Conservation (phyloP, 495 filamentous ascomycete genomes). For the Daldinia loculata region DNA sequence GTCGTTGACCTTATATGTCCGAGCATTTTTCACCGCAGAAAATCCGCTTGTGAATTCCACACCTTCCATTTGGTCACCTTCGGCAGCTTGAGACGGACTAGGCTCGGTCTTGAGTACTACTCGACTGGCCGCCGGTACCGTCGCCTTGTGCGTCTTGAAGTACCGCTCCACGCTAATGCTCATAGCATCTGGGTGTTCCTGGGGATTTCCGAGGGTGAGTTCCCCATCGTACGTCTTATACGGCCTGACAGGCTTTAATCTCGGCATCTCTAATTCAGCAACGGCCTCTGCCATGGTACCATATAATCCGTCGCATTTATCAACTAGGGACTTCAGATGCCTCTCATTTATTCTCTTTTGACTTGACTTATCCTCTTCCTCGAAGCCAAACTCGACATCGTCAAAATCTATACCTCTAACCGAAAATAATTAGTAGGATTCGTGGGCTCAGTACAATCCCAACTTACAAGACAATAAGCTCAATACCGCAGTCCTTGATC, state of each 20-base stretch:
- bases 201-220: slow-evolving; percentile 80
- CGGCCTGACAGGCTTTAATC: slow-evolving; percentile 75
- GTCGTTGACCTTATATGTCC: slow-evolving; percentile 82
- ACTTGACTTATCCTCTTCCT: slow-evolving; percentile 86
- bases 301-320: slow-evolving; percentile 71
- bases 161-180: slow-evolving; percentile 90
- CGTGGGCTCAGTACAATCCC: not conserved
- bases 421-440: slow-evolving; percentile 10
- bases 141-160: slow-evolving; percentile 80
- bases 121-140: slow-evolving; percentile 74
- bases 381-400: slow-evolving; percentile 87
- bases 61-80: slow-evolving; percentile 54
- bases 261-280: slow-evolving; percentile 71
- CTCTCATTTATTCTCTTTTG: slow-evolving; percentile 75
- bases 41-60: slow-evolving; percentile 61
- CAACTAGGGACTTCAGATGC: slow-evolving; percentile 67
- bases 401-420: slow-evolving; percentile 91
- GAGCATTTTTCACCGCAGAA: slow-evolving; percentile 71
- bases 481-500: slow-evolving; percentile 77
- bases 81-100: slow-evolving; percentile 54
- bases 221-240: slow-evolving; percentile 80
- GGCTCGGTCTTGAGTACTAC: slow-evolving; percentile 67
- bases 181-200: slow-evolving; percentile 77
- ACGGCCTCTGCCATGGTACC: slow-evolving; percentile 89
- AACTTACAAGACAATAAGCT: slow-evolving; percentile 80